Conservation (phyloP, 257 asterid genomes). For the Coffea eugenioides region DNA sequence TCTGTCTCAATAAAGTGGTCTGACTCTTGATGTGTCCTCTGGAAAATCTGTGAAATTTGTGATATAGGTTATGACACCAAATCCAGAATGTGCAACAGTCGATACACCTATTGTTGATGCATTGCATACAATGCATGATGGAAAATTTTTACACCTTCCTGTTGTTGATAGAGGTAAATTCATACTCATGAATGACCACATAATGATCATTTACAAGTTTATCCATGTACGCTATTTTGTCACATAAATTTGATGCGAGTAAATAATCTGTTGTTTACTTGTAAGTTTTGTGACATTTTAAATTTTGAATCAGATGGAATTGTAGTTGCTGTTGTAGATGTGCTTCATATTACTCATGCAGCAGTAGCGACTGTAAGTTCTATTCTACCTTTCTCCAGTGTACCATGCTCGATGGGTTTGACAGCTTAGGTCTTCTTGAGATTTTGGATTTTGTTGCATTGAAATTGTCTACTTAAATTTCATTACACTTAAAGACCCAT, state of each 20-base stretch:
- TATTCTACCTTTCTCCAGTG: not conserved
- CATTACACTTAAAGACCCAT: not conserved
- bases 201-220: not conserved
- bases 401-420: not conserved
- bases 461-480: not conserved
- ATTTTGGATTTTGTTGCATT: not conserved
- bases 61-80: constrained; percentile 86
- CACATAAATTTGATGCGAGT: no score
- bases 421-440: not conserved
- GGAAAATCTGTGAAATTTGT: not conserved
- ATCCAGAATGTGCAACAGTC: constrained; percentile 86
- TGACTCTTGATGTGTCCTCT: not conserved
- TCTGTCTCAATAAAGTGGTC: not conserved
- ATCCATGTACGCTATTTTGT: not conserved
- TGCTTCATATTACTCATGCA: constrained; percentile 90
- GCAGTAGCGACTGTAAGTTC: constrained; percentile 83
- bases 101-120: constrained; percentile 95
- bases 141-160: constrained; percentile 88
- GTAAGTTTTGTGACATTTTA: not conserved
- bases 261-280: not conserved
- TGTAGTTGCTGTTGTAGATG: constrained; percentile 83
- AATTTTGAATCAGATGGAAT: constrained; percentile 58
- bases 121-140: constrained; percentile 94
- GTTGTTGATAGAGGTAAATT: constrained; percentile 78
- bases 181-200: constrained; percentile 2